Evolutionary conservation across 2,329 filamentous ascomycete species (phyloP).

Genomic region (Chaetomium sp.): DNA sequence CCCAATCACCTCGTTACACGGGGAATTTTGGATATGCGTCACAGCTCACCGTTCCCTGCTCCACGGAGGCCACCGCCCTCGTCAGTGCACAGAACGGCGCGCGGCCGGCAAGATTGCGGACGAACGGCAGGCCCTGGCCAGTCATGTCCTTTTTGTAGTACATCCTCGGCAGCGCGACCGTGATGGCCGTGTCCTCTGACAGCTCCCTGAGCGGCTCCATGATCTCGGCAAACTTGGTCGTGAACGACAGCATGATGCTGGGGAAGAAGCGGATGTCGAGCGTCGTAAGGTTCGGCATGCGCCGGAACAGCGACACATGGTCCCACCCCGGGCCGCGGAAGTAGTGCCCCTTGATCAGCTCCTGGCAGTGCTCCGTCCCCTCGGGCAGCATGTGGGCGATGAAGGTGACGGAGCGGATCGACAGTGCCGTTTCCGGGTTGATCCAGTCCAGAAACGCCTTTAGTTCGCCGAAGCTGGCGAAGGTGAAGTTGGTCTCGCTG

Average conservation of each 20-base stretch:
- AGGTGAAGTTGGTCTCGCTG: constrained; percentile 20
- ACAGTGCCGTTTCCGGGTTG: not conserved
- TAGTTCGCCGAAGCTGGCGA: constrained; percentile 22
- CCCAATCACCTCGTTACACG: not conserved
- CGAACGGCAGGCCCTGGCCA: not conserved
- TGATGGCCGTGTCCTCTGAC: not conserved
- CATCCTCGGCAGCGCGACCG: not conserved
- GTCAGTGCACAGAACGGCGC: not conserved
- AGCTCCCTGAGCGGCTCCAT: constrained; percentile 21
- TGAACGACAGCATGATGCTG: constrained; percentile 15
- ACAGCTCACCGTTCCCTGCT: not conserved
- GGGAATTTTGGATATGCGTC: not conserved
- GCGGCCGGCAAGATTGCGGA: not conserved
- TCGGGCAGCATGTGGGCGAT: constrained; percentile 20
- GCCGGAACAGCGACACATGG: constrained; percentile 15
- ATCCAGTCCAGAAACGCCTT: constrained; percentile 19
- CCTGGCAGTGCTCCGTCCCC: constrained; percentile 10
- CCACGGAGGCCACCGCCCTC: not conserved
- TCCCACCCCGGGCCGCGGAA: constrained; percentile 14
- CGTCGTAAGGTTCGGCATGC: constrained; percentile 12
- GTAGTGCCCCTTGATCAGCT: constrained; percentile 21
- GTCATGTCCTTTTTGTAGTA: constrained; percentile 5
- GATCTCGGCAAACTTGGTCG: constrained; percentile 9
- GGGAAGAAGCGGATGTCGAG: constrained; percentile 27
- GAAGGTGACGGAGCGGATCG: constrained; percentile 21